These are phyloP conservation scores for Colletotrichum siamense DNA, from an alignment of 2,329 filamentous ascomycete genomes.

Conservation along the genomic window DNA sequence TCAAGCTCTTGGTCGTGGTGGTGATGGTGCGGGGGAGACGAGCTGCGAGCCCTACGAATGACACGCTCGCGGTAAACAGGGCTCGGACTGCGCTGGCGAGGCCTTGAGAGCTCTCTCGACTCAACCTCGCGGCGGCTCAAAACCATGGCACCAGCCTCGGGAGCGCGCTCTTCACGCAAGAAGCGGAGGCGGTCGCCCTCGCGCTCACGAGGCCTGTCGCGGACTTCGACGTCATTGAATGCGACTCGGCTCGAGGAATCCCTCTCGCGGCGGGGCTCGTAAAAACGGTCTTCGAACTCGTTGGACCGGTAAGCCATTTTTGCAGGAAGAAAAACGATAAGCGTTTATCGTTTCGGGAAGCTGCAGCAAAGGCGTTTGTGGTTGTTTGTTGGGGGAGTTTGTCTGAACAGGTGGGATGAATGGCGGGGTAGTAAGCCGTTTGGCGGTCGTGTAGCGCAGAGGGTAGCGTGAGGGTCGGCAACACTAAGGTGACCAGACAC, in stretches of 20 bases:
- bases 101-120: conserved; percentile 53
- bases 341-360: not conserved
- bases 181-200: conserved; percentile 50
- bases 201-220: conserved; percentile 47
- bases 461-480: conserved; percentile 6
- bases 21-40: conserved; percentile 37
- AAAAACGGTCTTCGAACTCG: conserved; percentile 25
- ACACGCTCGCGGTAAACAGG: conserved; percentile 42
- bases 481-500: not conserved
- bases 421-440: conserved; percentile 21
- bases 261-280: conserved; percentile 34
- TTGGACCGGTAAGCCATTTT: conserved; percentile 15
- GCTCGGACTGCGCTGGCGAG: conserved; percentile 49
- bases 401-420: conserved; percentile 11
- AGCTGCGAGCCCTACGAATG: conserved; percentile 47
- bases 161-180: conserved; percentile 54
- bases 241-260: conserved; percentile 26
- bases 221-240: conserved; percentile 39
- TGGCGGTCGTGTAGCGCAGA: conserved; percentile 3
- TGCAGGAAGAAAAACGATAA: not conserved
- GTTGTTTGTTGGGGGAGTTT: not conserved
- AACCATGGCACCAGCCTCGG: conserved; percentile 58
- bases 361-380: not conserved
- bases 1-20: conserved; percentile 33
- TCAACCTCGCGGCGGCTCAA: conserved; percentile 62